Evolutionary conservation across 2,329 filamentous ascomycete genomes (phyloP).

Genomic region (Aspergillus niger): DNA sequence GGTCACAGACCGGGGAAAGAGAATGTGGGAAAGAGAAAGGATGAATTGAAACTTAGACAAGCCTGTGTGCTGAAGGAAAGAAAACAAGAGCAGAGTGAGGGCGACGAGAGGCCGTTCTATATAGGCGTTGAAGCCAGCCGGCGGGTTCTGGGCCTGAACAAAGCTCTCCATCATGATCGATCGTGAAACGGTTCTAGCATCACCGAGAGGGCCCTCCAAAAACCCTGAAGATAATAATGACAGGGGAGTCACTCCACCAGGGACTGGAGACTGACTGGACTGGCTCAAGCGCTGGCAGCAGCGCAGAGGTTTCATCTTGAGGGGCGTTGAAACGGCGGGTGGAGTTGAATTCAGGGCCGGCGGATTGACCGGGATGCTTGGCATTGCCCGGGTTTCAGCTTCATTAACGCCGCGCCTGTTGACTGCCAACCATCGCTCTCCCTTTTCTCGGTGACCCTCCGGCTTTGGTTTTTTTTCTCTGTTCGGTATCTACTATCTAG

Average conservation of each 20-base stretch:
- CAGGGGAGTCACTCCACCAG: conserved; percentile 15
- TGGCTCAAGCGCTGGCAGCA: conserved; percentile 17
- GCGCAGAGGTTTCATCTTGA: conserved; percentile 24
- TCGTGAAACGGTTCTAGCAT: conserved; percentile 18
- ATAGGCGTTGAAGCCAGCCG: conserved; percentile 9
- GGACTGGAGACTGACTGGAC: background rate
- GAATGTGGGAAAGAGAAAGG: conserved; percentile 21
- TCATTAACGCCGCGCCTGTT: conserved; percentile 21
- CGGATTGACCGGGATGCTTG: conserved; percentile 18
- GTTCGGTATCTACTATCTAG: too few species aligned
- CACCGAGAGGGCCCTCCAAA: background rate
- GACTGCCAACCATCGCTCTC: background rate
- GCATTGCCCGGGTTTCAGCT: conserved; percentile 26
- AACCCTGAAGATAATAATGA: conserved; percentile 9
- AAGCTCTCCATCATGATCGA: conserved; percentile 6
- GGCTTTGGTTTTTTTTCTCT: too few species aligned
- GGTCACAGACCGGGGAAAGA: conserved; percentile 27
- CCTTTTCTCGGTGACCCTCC: background rate
- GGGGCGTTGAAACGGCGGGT: conserved; percentile 21
- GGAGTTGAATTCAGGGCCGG: conserved; percentile 7
- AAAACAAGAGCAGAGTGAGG: conserved; percentile 1
- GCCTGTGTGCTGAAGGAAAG: conserved; percentile 21
- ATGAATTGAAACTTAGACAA: conserved; percentile 10
- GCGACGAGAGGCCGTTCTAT: conserved; percentile 18
- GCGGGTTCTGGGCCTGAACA: background rate